These are phyloP conservation scores for Stephanodiscus minutulus DNA, from an alignment of 108 stramenopile genomes.

Conservation along the genomic window DNA sequence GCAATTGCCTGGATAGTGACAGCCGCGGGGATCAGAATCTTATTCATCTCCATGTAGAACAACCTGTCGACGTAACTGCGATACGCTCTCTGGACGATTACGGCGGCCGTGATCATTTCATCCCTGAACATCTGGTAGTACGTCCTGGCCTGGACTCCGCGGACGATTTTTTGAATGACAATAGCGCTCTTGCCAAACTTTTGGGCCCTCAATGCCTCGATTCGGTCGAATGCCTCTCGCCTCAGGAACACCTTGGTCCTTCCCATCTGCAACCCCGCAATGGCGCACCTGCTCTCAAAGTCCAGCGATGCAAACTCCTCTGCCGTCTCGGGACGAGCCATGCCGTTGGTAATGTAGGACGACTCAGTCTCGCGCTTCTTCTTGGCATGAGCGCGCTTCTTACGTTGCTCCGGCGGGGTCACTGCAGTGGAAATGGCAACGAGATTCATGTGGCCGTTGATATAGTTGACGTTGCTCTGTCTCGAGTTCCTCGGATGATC, in stretches of 20 bases:
- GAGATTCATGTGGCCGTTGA: slow-evolving; percentile 56
- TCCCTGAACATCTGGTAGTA: slow-evolving; percentile 38
- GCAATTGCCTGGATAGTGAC: slow-evolving; percentile 38
- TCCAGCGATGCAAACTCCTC: slow-evolving; percentile 41
- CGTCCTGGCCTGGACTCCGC: slow-evolving; percentile 51
- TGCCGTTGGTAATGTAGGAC: slow-evolving; percentile 41
- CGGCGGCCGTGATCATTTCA: slow-evolving; percentile 56
- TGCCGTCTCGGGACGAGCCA: slow-evolving; percentile 47
- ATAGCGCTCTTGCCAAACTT: slow-evolving; percentile 42
- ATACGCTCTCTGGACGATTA: slow-evolving; percentile 71
- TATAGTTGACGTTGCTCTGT: slow-evolving; percentile 20
- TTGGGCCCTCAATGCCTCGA: slow-evolving; percentile 44
- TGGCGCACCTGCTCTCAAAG: slow-evolving; percentile 44
- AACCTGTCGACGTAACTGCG: slow-evolving; percentile 50
- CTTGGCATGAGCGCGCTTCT: slow-evolving; percentile 29
- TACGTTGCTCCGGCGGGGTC: slow-evolving; percentile 59
- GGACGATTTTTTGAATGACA: slow-evolving; percentile 49
- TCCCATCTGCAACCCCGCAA: slow-evolving; percentile 57
- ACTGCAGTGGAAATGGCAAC: slow-evolving; percentile 74
- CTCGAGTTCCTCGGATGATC: slow-evolving; percentile 15
- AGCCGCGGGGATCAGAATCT: slow-evolving; percentile 42
- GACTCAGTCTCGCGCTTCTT: slow-evolving; percentile 48
- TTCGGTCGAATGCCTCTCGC: slow-evolving; percentile 55
- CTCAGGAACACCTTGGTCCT: slow-evolving; percentile 64
- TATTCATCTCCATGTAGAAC: slow-evolving; percentile 57